Evolutionary conservation across 2,329 filamentous ascomycete genomes (phyloP).

Genomic region (Colletotrichum sp.): DNA sequence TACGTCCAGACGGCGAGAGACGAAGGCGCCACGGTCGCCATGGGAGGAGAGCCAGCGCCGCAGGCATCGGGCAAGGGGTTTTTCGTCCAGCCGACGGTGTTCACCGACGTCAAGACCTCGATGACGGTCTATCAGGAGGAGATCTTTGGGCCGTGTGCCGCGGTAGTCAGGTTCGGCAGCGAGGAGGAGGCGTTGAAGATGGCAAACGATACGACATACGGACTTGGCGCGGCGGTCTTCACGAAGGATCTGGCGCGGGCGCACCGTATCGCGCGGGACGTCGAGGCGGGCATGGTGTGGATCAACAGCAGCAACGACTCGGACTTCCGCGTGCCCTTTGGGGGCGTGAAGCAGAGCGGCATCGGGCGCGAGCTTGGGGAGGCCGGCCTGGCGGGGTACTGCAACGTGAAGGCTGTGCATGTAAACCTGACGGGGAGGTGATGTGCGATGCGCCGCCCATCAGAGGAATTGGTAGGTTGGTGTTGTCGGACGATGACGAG

Average conservation of each 20-base stretch:
- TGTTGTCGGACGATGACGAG: background rate
- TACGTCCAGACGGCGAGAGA: constrained; percentile 70
- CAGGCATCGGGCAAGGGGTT: constrained; percentile 52
- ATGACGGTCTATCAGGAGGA: constrained; percentile 33
- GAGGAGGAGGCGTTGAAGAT: constrained; percentile 36
- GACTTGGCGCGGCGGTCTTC: constrained; percentile 62
- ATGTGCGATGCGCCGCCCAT: background rate
- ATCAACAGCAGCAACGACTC: constrained; percentile 40
- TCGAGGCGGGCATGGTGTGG: constrained; percentile 59
- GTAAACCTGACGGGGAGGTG: constrained; percentile 27
- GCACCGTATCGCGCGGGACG: constrained; percentile 47
- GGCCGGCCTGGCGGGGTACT: constrained; percentile 32
- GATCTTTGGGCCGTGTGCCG: constrained; percentile 35
- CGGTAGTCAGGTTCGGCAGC: constrained; percentile 30
- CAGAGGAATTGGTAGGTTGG: background rate
- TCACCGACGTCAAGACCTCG: constrained; percentile 30
- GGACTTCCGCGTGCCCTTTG: constrained; percentile 34
- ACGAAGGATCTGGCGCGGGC: constrained; percentile 54
- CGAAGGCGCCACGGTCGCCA: constrained; percentile 61
- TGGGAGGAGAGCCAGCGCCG: constrained; percentile 39
- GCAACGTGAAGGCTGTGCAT: constrained; percentile 33
- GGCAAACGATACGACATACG: constrained; percentile 54
- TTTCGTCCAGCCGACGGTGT: constrained; percentile 33
- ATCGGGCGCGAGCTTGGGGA: constrained; percentile 35
- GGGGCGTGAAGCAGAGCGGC: constrained; percentile 37